Evolutionary conservation across 2,329 filamentous ascomycete genomes (phyloP).

Genomic region (Mollisia scopiformis): DNA sequence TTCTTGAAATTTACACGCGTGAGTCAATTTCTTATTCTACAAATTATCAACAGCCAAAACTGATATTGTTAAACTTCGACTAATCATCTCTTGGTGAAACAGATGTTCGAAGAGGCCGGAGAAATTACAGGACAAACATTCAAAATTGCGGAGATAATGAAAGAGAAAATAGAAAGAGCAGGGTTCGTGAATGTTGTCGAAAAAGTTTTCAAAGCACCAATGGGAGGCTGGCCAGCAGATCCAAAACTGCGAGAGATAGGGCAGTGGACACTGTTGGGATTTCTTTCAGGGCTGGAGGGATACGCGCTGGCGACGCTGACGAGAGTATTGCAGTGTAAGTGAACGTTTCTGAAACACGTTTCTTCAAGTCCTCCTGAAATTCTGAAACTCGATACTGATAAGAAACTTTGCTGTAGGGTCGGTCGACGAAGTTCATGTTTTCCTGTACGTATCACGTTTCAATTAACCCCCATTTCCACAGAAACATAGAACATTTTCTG

Average conservation of each 20-base stretch:
- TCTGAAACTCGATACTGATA: slow-evolving; percentile 15
- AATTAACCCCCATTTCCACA: too few relatives aligned
- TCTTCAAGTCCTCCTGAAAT: not conserved
- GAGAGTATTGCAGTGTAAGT: slow-evolving; percentile 31
- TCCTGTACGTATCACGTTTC: slow-evolving; percentile 23
- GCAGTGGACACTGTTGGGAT: slow-evolving; percentile 27
- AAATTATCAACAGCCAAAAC: too few relatives aligned
- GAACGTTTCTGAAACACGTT: slow-evolving; percentile 1
- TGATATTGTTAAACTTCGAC: not conserved
- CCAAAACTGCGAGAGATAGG: slow-evolving; percentile 33
- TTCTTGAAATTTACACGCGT: slow-evolving; percentile 44
- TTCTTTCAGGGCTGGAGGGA: slow-evolving; percentile 31
- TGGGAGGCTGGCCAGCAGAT: slow-evolving; percentile 39
- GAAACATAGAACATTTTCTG: not conserved
- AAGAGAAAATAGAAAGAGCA: slow-evolving; percentile 23
- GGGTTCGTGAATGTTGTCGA: slow-evolving; percentile 39
- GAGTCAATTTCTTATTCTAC: not conserved
- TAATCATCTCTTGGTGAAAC: slow-evolving; percentile 1
- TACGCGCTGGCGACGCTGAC: slow-evolving; percentile 31
- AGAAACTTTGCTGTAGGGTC: slow-evolving; percentile 19
- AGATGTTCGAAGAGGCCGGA: slow-evolving; percentile 46
- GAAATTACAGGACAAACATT: slow-evolving; percentile 42
- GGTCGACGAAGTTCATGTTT: slow-evolving; percentile 27
- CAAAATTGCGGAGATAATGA: slow-evolving; percentile 30
- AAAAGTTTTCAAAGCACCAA: slow-evolving; percentile 32